These are phyloP conservation scores for Protostelium mycophagum DNA, from an alignment of 78 protist genomes.

Conservation along the genomic window DNA sequence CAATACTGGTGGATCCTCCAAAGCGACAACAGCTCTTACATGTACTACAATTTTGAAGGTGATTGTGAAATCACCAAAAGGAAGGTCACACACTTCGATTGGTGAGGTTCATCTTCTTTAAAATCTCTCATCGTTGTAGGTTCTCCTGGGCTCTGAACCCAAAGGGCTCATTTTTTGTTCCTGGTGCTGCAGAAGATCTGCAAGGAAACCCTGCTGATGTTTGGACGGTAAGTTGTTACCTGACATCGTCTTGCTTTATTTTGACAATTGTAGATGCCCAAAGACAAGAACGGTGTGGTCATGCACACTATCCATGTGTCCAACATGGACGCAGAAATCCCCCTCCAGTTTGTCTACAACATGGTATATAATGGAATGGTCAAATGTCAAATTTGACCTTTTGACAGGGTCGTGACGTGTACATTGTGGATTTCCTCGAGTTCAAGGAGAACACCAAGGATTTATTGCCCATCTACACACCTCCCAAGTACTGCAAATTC, in stretches of 20 bases:
- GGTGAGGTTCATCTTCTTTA: background rate
- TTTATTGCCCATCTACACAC: background rate
- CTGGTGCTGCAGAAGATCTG: background rate
- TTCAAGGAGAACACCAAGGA: background rate
- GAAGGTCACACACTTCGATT: background rate
- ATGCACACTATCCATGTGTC: background rate
- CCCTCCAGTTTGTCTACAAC: background rate
- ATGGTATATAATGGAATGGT: too few relatives aligned
- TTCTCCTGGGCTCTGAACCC: background rate
- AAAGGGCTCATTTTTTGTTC: background rate
- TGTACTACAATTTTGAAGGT: background rate
- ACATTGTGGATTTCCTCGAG: background rate
- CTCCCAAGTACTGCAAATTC: background rate
- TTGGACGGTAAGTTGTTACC: background rate
- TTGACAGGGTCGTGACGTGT: background rate
- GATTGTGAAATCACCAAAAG: background rate
- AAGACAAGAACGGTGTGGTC: background rate
- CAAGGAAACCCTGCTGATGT: background rate
- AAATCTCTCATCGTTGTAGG: background rate
- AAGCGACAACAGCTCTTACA: background rate
- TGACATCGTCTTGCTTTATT: background rate
- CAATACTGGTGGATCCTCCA: background rate
- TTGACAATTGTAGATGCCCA: background rate
- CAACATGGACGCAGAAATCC: background rate
- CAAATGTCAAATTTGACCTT: background rate